Evolutionary conservation across 257 asterid species (phyloP).

Genomic region (Echites panduratus): DNA sequence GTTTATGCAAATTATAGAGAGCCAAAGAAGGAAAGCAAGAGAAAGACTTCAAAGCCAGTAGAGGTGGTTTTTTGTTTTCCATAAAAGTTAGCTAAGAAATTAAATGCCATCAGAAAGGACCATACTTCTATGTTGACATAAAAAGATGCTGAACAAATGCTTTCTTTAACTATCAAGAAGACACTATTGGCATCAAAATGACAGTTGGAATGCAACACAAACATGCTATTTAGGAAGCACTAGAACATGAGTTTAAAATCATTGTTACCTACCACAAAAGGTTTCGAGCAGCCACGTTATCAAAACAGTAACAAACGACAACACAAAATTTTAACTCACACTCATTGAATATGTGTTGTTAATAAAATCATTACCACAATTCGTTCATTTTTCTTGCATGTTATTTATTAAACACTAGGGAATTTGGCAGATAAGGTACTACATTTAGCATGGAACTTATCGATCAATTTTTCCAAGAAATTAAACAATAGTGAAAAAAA

Average conservation of each 20-base stretch:
- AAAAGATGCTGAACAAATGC: neutral
- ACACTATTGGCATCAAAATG: neutral
- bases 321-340: neutral
- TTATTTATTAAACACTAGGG: neutral
- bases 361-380: neutral
- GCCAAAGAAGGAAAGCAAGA: neutral
- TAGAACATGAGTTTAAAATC: neutral
- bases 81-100: neutral
- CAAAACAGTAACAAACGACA: neutral
- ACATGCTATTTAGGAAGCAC: neutral
- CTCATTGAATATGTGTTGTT: neutral
- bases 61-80: neutral
- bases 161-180: neutral
- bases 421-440: neutral
- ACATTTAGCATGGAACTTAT: neutral
- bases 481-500: neutral
- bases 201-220: neutral
- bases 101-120: neutral
- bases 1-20: neutral
- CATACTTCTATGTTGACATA: neutral
- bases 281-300: neutral
- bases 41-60: neutral
- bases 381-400: neutral
- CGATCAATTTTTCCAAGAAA: neutral
- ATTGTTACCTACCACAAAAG: neutral